A percentile compares a stretch with the other conserved stretches of the same genome.
These are phyloP conservation scores for Solanum verrucosum DNA, from an alignment of 257 asterid species.

Conservation along the genomic window DNA sequence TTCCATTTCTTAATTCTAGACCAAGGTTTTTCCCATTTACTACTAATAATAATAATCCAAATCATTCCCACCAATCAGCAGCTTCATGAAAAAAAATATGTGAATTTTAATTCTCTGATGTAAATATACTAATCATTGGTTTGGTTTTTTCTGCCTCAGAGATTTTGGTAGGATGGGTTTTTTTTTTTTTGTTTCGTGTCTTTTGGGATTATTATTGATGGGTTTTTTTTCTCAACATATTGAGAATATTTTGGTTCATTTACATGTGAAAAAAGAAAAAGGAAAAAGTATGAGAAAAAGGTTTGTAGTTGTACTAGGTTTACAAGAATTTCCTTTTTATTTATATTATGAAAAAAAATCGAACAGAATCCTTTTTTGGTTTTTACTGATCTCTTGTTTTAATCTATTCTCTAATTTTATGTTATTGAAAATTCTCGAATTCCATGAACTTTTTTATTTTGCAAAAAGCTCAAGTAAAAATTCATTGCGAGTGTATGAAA, in stretches of 20 bases:
- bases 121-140: background rate
- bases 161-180: conserved; percentile 18
- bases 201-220: background rate
- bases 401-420: background rate
- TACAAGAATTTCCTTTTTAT: background rate
- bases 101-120: background rate
- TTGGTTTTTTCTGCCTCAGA: background rate
- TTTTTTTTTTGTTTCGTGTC: background rate
- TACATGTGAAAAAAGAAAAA: background rate
- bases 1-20: conserved; percentile 32
- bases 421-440: background rate
- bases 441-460: background rate
- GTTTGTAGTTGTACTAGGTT: background rate
- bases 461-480: too few species aligned
- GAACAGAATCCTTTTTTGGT: background rate
- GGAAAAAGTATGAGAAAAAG: background rate
- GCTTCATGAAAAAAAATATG: conserved; percentile 17
- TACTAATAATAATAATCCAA: conserved; percentile 8
- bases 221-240: background rate
- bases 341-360: background rate
- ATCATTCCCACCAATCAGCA: conserved; percentile 44
- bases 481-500: background rate
- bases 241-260: background rate
- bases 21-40: conserved; percentile 56
- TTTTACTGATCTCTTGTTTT: background rate